These are phyloP conservation scores for Lactarius indigo DNA, from an alignment of 768 basidiomycete genomes.

Conservation along the genomic window DNA sequence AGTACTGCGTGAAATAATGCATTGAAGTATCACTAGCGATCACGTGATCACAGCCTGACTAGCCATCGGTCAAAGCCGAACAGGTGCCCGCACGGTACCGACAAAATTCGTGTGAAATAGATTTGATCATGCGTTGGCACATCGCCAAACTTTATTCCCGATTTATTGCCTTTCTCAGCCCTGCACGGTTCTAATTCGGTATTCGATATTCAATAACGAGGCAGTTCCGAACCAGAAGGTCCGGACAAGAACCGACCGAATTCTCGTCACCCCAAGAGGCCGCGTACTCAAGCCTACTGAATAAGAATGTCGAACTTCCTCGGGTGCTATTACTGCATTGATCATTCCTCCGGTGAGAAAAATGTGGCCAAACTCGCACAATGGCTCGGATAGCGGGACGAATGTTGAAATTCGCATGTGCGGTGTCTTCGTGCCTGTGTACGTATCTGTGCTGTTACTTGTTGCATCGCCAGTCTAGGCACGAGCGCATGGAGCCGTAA, in stretches of 20 bases:
- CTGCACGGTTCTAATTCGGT: slow-evolving; percentile 3
- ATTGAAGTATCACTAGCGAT: no score
- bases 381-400: neutral
- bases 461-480: slow-evolving; percentile 6
- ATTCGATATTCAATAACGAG: slow-evolving; percentile 8
- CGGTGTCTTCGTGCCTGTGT: neutral
- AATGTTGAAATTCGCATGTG: neutral
- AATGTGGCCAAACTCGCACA: neutral
- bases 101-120: neutral
- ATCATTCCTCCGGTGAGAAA: neutral
- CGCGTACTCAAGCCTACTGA: slow-evolving; percentile 6
- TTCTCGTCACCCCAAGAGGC: slow-evolving; percentile 9
- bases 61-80: neutral
- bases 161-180: slow-evolving; percentile 19
- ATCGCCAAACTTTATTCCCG: slow-evolving; percentile 10
- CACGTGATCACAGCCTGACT: no score
- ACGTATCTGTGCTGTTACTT: slow-evolving; percentile 4
- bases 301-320: slow-evolving; percentile 7
- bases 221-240: slow-evolving; percentile 12
- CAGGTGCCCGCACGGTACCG: neutral
- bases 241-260: slow-evolving; percentile 2
- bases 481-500: neutral
- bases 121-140: neutral
- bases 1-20: no score
- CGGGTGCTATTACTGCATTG: neutral